Percentiles rank a stretch among this genome's conserved stretches.
Evolutionary conservation across 208 protist species (phyloP).

Genomic region (Leishmania braziliensis): DNA sequence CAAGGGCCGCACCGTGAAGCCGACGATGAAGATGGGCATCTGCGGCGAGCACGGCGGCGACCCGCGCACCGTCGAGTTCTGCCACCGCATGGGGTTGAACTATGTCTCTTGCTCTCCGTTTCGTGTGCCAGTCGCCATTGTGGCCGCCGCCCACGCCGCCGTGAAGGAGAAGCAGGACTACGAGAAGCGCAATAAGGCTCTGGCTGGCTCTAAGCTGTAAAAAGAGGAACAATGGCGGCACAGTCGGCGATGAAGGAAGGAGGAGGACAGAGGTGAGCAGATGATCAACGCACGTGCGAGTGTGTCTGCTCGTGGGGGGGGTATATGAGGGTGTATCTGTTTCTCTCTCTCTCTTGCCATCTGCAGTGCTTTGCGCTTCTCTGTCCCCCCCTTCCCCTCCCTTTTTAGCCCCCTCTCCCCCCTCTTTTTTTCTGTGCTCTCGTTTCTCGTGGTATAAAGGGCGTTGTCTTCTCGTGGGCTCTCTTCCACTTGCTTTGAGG

Average conservation of each 20-base stretch:
- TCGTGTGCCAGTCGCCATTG: slow-evolving; percentile 93
- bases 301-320: neutral
- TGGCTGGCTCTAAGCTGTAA: slow-evolving; percentile 62
- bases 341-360: neutral
- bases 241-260: neutral
- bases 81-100: slow-evolving; percentile 87
- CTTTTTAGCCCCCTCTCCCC: neutral
- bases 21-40: slow-evolving; percentile 91
- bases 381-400: neutral
- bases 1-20: slow-evolving; percentile 81
- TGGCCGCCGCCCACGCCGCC: slow-evolving; percentile 94
- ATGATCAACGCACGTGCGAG: neutral
- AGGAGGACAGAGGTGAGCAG: neutral
- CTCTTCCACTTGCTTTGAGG: neutral
- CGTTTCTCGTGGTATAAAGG: neutral
- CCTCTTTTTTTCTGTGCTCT: neutral
- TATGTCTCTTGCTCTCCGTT: slow-evolving; percentile 97
- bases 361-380: neutral
- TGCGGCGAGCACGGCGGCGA: slow-evolving; percentile 97
- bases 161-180: slow-evolving; percentile 76
- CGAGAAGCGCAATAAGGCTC: slow-evolving; percentile 36
- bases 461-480: neutral
- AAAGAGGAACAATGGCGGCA: slow-evolving; percentile 10
- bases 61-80: slow-evolving; percentile 93
- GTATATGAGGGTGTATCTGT: neutral